phyloP scores from a whole-genome alignment of 495 filamentous ascomycete species.

The Aspergillus olivimuriae region DNA sequence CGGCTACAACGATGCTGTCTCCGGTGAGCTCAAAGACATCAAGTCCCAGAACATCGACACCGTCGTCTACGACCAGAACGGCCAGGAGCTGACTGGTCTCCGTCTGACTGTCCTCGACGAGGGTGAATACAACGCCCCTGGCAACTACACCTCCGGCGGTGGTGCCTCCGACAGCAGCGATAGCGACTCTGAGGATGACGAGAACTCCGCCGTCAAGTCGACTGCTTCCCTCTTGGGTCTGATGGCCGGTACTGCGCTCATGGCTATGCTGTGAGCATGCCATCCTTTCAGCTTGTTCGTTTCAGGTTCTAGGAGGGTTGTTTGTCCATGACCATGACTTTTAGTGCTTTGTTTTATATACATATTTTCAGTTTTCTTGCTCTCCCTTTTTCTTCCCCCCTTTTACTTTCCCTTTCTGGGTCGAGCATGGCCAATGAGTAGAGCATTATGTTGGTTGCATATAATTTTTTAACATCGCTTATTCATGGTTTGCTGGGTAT shows the following conservation, averaged over 20 bases:
- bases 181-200: constrained; percentile 12
- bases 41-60: constrained; percentile 42
- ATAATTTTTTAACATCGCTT: too few relatives aligned
- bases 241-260: constrained; percentile 8
- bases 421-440: too few relatives aligned
- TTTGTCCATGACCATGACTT: too few relatives aligned
- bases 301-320: too few relatives aligned
- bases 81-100: constrained; percentile 45
- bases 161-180: constrained; percentile 30
- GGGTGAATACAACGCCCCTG: constrained; percentile 51
- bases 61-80: constrained; percentile 49
- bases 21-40: constrained; percentile 55
- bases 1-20: constrained; percentile 45
- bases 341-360: too few relatives aligned
- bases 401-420: too few relatives aligned
- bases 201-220: constrained; percentile 19
- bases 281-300: too few relatives aligned
- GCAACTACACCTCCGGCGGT: constrained; percentile 6
- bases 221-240: constrained; percentile 13
- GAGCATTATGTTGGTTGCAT: too few relatives aligned
- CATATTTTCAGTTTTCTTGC: too few relatives aligned
- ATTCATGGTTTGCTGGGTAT: too few relatives aligned
- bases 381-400: too few relatives aligned
- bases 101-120: constrained; percentile 44
- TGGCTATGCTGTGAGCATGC: too few relatives aligned